Evolutionary conservation across 371 early-diverging fungal species (phyloP).

Genomic region (Syncephalastrum racemosum): DNA sequence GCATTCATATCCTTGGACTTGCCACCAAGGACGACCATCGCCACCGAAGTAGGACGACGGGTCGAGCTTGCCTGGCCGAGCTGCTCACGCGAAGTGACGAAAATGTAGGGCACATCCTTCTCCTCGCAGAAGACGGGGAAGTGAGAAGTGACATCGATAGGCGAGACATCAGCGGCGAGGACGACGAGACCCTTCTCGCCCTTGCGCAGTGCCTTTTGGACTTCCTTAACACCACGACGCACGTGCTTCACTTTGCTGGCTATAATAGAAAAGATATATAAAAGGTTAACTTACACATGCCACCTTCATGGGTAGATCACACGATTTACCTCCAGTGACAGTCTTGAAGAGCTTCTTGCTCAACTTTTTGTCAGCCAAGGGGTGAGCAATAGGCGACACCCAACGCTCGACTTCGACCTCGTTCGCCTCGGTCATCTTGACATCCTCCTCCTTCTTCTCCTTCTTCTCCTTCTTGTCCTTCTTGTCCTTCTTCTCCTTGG

Average conservation of each 20-base stretch:
- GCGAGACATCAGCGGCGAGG: constrained; percentile 96
- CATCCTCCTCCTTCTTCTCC: constrained; percentile 33
- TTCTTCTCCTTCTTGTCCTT: constrained; percentile 49
- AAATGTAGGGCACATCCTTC: constrained; percentile 82
- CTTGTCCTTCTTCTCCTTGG: constrained; percentile 35
- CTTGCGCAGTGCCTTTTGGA: constrained; percentile 94
- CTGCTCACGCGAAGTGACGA: constrained; percentile 92
- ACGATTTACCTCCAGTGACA: constrained; percentile 83
- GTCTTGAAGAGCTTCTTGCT: constrained; percentile 89
- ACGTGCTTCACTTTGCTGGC: constrained; percentile 90
- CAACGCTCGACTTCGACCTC: constrained; percentile 27
- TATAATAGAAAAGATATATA: constrained; percentile 33
- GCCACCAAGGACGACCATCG: constrained; percentile 86
- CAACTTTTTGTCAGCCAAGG: constrained; percentile 90
- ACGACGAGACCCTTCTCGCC: constrained; percentile 94
- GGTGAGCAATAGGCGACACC: constrained; percentile 89
- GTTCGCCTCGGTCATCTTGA: constrained; percentile 13
- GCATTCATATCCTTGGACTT: constrained; percentile 68
- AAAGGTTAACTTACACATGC: too few species aligned
- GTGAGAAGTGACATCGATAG: constrained; percentile 97
- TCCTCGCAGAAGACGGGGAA: constrained; percentile 98
- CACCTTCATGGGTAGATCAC: not conserved
- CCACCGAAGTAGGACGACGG: constrained; percentile 91
- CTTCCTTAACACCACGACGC: constrained; percentile 97
- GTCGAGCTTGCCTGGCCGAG: constrained; percentile 90